A percentile compares a stretch with the other conserved stretches of the same genome.
These are phyloP conservation scores for Mucor velutinosus DNA, from an alignment of 371 early-diverging fungal species.

Conservation along the genomic window DNA sequence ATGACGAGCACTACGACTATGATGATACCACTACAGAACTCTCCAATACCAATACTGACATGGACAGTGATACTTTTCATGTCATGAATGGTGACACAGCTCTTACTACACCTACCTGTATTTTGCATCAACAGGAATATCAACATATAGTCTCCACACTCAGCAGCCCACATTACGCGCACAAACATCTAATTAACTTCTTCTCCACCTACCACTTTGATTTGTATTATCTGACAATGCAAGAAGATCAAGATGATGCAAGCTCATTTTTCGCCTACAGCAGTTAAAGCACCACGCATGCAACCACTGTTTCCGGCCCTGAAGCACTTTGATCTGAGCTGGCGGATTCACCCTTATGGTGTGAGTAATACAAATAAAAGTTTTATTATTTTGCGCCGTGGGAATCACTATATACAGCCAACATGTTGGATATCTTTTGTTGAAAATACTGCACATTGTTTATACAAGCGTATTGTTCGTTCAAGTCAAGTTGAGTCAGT, in stretches of 20 bases:
- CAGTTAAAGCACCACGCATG: neutral
- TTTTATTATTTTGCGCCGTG: conserved; percentile 2
- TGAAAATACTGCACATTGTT: neutral
- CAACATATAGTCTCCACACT: neutral
- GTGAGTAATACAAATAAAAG: neutral
- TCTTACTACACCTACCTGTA: neutral
- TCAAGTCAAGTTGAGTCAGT: neutral
- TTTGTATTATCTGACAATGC: neutral
- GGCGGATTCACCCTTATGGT: neutral
- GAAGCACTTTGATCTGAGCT: neutral
- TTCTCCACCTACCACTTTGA: neutral
- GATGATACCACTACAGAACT: neutral
- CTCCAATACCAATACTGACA: neutral
- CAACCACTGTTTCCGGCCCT: too few relatives aligned
- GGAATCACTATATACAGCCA: conserved; percentile 2
- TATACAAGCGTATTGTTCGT: conserved; percentile 5
- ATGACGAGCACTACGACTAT: neutral
- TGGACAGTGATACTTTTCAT: neutral
- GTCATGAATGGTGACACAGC: neutral
- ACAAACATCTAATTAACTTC: neutral
- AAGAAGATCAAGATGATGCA: neutral
- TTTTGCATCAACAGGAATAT: neutral
- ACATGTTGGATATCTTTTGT: neutral
- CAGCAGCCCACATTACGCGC: neutral
- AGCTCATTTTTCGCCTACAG: neutral